Conservation (phyloP, 2,329 filamentous ascomycete genomes). For the Curvularia spicifera region DNA sequence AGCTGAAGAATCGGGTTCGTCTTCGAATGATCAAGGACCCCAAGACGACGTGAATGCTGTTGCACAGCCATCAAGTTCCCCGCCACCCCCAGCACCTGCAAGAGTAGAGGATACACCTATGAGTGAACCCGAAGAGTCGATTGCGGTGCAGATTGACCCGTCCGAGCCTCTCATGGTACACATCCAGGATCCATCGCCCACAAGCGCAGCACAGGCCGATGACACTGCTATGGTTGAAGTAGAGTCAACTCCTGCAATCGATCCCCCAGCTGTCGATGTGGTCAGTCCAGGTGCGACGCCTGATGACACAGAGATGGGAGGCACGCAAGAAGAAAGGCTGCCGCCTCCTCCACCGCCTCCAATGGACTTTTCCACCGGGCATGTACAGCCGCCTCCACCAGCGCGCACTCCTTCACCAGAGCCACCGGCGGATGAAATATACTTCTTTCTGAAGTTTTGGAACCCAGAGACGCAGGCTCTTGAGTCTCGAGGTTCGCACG, state of each 20-base stretch:
- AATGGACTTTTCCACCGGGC: slow-evolving; percentile 22
- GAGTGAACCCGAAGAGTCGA: slow-evolving; percentile 46
- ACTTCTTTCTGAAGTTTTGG: slow-evolving; percentile 52
- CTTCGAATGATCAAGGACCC: neutral
- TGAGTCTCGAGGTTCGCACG: slow-evolving; percentile 42
- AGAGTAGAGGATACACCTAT: slow-evolving; percentile 47
- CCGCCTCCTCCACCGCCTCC: slow-evolving; percentile 31
- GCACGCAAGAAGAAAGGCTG: slow-evolving; percentile 37
- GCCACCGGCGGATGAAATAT: slow-evolving; percentile 44
- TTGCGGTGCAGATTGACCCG: slow-evolving; percentile 6
- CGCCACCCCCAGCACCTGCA: slow-evolving; percentile 17
- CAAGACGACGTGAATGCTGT: slow-evolving; percentile 1
- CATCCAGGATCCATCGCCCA: slow-evolving; percentile 5
- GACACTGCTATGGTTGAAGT: slow-evolving; percentile 39
- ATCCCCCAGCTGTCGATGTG: slow-evolving; percentile 33
- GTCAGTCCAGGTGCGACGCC: slow-evolving; percentile 22
- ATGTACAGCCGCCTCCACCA: slow-evolving; percentile 29
- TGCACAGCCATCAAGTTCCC: slow-evolving; percentile 4
- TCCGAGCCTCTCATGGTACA: slow-evolving; percentile 12
- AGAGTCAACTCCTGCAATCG: slow-evolving; percentile 19
- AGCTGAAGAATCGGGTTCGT: neutral
- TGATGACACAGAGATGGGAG: slow-evolving; percentile 48
- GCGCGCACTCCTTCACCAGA: slow-evolving; percentile 29
- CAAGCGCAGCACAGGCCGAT: slow-evolving; percentile 7
- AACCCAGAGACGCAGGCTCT: slow-evolving; percentile 46